Percentiles rank a stretch among this genome's conserved stretches.
Conservation (phyloP, 108 stramenopile species). For the Nitzschia sp. region DNA sequence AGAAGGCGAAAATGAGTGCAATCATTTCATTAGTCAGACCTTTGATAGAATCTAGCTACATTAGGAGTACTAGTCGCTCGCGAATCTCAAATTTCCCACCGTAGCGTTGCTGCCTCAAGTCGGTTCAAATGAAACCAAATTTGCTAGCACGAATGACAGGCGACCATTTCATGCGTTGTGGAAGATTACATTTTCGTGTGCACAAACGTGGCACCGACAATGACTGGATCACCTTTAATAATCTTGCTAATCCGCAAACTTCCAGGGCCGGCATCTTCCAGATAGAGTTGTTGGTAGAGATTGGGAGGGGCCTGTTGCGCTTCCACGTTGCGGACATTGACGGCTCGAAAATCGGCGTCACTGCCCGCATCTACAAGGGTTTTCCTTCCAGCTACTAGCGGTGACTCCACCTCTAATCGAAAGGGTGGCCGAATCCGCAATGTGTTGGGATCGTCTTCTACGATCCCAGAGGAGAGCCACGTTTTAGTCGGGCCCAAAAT, state of each 20-base stretch:
- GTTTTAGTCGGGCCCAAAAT: conserved; percentile 37
- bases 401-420: conserved; percentile 58
- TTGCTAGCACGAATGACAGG: no score
- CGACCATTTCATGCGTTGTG: no score
- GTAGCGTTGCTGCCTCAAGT: no score
- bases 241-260: conserved; percentile 58
- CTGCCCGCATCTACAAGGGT: conserved; percentile 62
- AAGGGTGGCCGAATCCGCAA: conserved; percentile 77
- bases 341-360: conserved; percentile 76
- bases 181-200: conserved; percentile 52
- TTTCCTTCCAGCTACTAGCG: conserved; percentile 21
- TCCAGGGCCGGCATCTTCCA: conserved; percentile 50
- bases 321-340: conserved; percentile 56
- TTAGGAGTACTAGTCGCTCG: background rate
- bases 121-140: no score
- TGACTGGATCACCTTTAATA: conserved; percentile 70
- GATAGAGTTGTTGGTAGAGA: conserved; percentile 68
- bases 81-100: no score
- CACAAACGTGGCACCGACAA: conserved; percentile 74
- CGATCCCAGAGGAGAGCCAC: conserved; percentile 47
- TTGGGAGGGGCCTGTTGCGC: conserved; percentile 66
- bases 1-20: background rate
- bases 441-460: conserved; percentile 30
- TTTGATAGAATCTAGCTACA: no score
- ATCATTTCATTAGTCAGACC: no score